phyloP scores from a whole-genome alignment of 1,284 basidiomycete species.

The Stereum hirsutum region DNA sequence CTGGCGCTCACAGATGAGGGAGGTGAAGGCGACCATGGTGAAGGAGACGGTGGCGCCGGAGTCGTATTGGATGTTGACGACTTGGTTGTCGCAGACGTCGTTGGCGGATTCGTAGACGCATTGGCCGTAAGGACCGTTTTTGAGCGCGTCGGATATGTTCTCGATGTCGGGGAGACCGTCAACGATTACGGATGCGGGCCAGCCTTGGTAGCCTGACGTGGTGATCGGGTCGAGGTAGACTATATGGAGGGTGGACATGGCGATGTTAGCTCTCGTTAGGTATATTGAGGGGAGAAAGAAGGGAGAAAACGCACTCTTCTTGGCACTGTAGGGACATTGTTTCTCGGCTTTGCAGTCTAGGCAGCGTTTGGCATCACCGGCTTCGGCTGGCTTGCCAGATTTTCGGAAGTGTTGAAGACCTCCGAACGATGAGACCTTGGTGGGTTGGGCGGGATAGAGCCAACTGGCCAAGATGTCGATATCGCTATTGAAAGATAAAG shows the following conservation, averaged over 20 bases:
- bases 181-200: conserved; percentile 62
- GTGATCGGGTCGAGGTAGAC: conserved; percentile 64
- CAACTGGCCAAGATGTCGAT: conserved; percentile 76
- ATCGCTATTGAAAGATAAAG: conserved; percentile 38
- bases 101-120: conserved; percentile 81
- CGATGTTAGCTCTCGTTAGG: not conserved
- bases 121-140: conserved; percentile 62
- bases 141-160: conserved; percentile 58
- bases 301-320: conserved; percentile 47
- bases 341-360: conserved; percentile 63
- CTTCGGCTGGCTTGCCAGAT: conserved; percentile 56
- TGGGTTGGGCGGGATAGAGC: conserved; percentile 55
- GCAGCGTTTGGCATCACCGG: conserved; percentile 61
- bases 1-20: conserved; percentile 64
- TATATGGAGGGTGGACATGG: conserved; percentile 16
- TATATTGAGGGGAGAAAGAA: not conserved
- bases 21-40: conserved; percentile 75
- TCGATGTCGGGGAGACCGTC: conserved; percentile 76
- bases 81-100: conserved; percentile 76
- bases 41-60: conserved; percentile 71
- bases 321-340: conserved; percentile 78
- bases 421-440: conserved; percentile 75
- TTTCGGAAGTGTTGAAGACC: conserved; percentile 75
- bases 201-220: conserved; percentile 39
- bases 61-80: conserved; percentile 78